Percentiles rank a stretch among this genome's conserved stretches.
These are phyloP conservation scores for Trichoderma arundinaceum DNA, from an alignment of 2,329 filamentous ascomycete genomes.

Conservation along the genomic window DNA sequence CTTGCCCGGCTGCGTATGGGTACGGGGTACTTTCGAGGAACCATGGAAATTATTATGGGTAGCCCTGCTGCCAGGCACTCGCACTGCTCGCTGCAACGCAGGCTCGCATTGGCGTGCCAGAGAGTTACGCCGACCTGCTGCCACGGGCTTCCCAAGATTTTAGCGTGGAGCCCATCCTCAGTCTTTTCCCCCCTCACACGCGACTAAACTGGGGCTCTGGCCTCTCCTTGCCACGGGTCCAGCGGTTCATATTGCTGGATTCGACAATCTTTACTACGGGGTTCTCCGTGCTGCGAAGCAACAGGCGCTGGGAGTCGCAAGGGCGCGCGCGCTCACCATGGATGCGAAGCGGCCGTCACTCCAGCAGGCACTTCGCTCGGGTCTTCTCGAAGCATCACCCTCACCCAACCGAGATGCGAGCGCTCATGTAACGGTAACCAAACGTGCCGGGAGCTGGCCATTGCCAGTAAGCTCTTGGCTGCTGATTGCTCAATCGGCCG, in stretches of 20 bases:
- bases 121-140: constrained; percentile 31
- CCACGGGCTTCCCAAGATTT: constrained; percentile 10
- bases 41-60: constrained; percentile 17
- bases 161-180: constrained; percentile 25
- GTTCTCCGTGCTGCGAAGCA: neutral
- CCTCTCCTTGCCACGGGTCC: constrained; percentile 13
- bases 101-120: constrained; percentile 29
- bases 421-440: neutral
- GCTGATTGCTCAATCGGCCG: constrained; percentile 24
- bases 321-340: neutral
- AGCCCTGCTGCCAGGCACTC: constrained; percentile 22
- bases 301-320: neutral
- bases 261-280: neutral
- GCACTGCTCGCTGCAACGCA: constrained; percentile 29
- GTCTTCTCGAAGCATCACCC: constrained; percentile 22
- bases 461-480: constrained; percentile 5
- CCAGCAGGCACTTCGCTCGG: neutral
- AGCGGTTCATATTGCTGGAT: neutral
- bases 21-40: neutral
- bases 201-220: constrained; percentile 25
- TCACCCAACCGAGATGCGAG: neutral
- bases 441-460: constrained; percentile 6
- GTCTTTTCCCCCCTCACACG: neutral
- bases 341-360: neutral
- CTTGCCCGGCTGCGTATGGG: neutral